Evolutionary conservation across 73 alveolate genomes (phyloP).

Genomic region (Paraurostyla sp.): DNA sequence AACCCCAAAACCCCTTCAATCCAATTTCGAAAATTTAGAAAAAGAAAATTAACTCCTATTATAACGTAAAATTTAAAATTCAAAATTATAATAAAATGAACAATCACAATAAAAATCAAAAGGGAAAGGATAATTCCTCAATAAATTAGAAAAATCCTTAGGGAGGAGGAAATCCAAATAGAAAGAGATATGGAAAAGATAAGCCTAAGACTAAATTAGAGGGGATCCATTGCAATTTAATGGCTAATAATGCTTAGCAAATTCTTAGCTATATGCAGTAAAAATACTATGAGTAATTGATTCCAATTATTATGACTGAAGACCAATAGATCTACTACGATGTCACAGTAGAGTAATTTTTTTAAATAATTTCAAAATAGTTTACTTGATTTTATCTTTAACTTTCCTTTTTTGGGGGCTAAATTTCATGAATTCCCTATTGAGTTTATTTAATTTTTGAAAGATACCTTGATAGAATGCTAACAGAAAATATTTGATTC

Average conservation of each 20-base stretch:
- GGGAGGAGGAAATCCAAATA: neutral
- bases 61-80: too few species aligned
- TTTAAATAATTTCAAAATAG: neutral
- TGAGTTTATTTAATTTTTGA: conserved; percentile 31
- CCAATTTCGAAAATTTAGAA: too few species aligned
- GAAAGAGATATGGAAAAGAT: conserved; percentile 3
- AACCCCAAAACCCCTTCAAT: too few species aligned
- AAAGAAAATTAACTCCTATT: too few species aligned
- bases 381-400: conserved; percentile 53
- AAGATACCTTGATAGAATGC: neutral
- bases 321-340: conserved; percentile 7
- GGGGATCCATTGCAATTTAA: conserved; percentile 17
- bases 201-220: conserved; percentile 27
- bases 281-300: conserved; percentile 37
- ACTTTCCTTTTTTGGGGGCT: conserved; percentile 45
- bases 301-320: conserved; percentile 33
- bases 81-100: too few species aligned
- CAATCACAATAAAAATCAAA: too few species aligned
- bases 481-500: neutral
- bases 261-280: neutral
- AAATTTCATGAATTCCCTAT: conserved; percentile 62
- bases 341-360: conserved; percentile 20
- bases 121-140: too few species aligned
- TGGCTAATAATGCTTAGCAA: conserved; percentile 3
- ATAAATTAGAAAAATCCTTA: neutral